A percentile compares a stretch with the other conserved stretches of the same genome.
phyloP scores from a whole-genome alignment of 2,329 filamentous ascomycete genomes.

The Chaetomiaceae sp. region DNA sequence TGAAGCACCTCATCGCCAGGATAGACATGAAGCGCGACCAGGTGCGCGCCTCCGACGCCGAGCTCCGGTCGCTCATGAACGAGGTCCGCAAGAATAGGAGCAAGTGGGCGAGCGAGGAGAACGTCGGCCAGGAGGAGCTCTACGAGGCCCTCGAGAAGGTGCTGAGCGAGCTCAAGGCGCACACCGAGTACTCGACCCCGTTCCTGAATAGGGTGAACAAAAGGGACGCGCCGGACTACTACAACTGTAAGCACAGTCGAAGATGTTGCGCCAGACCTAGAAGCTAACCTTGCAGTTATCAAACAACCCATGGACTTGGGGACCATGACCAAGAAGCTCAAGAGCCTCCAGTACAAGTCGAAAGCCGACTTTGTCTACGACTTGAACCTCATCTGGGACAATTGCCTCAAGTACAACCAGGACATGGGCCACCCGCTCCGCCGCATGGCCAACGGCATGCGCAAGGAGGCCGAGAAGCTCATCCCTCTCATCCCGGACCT shows the following conservation, averaged over 20 bases:
- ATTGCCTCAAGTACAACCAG: constrained; percentile 93
- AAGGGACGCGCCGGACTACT: constrained; percentile 93
- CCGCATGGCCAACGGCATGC: constrained; percentile 93
- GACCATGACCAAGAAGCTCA: constrained; percentile 97
- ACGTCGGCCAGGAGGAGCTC: constrained; percentile 93
- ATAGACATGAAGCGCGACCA: constrained; percentile 90
- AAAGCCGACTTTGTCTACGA: constrained; percentile 95
- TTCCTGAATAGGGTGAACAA: constrained; percentile 95
- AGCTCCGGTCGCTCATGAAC: constrained; percentile 88
- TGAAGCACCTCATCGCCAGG: constrained; percentile 93
- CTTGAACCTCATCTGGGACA: constrained; percentile 92
- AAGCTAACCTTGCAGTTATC: constrained; percentile 57
- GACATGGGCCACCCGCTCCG: constrained; percentile 82
- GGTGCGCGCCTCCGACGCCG: constrained; percentile 87
- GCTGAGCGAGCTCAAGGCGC: constrained; percentile 91
- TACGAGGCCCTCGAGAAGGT: constrained; percentile 98
- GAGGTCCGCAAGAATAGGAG: constrained; percentile 97
- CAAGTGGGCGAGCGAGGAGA: constrained; percentile 98
- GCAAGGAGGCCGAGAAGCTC: constrained; percentile 94
- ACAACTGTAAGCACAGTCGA: constrained; percentile 62
- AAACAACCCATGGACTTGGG: constrained; percentile 98
- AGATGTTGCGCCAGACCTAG: too few relatives aligned
- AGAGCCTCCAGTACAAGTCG: constrained; percentile 71
- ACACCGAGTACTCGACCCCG: constrained; percentile 95
- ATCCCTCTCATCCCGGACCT: constrained; percentile 94